Conservation (phyloP, 148 eudicot genomes). For the Chenopodium suecicum region DNA sequence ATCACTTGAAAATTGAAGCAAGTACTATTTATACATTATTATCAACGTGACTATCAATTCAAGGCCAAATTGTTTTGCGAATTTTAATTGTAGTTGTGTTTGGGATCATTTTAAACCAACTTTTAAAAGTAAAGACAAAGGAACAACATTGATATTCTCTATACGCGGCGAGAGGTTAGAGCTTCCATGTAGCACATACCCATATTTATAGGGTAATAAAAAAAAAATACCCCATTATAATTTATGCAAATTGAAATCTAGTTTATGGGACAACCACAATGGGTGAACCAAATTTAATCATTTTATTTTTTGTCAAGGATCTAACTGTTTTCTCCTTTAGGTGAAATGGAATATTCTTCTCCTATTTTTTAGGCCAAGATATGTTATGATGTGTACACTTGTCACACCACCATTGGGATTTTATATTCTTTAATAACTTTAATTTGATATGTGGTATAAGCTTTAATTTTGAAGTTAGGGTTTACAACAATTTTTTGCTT, state of each 20-base stretch:
- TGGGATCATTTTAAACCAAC: no score
- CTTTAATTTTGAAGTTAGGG: neutral
- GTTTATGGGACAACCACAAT: slow-evolving; percentile 17
- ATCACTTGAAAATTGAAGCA: no score
- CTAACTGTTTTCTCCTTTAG: neutral
- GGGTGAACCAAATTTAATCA: slow-evolving; percentile 20
- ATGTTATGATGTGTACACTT: slow-evolving; percentile 2
- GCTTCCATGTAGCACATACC: slow-evolving; percentile 11
- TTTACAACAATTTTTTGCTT: slow-evolving; percentile 1
- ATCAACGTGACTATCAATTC: no score
- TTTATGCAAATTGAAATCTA: slow-evolving; percentile 6
- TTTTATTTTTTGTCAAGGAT: neutral
- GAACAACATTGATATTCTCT: neutral
- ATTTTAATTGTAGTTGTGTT: no score
- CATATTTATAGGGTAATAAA: neutral
- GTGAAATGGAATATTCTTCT: slow-evolving; percentile 16
- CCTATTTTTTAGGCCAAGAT: slow-evolving; percentile 14
- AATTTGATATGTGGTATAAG: neutral
- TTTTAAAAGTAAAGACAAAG: no score
- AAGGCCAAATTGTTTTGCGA: no score
- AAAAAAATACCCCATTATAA: neutral
- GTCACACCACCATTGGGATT: neutral
- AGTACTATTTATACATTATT: no score
- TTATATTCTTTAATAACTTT: neutral
- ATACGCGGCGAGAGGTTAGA: slow-evolving; percentile 29